A percentile compares a stretch with the other conserved stretches of the same genome.
phyloP scores from a whole-genome alignment of 106 monocot genomes.

The Iris macrosiphon region DNA sequence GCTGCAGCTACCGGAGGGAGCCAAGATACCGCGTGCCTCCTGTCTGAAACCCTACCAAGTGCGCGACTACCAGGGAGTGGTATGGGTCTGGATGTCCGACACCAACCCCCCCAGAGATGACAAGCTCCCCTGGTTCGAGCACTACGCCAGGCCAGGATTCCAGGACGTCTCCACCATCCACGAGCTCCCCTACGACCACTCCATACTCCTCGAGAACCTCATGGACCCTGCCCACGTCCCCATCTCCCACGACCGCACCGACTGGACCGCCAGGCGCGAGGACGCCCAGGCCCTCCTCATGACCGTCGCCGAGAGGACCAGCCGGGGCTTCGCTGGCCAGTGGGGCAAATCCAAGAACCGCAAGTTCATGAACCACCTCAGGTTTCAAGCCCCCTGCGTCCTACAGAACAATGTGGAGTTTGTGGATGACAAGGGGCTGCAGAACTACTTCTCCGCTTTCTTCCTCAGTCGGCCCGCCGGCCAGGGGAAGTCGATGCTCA shows the following conservation, averaged over 20 bases:
- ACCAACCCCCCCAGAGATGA: slow-evolving; percentile 29
- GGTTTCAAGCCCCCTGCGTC: slow-evolving; percentile 79
- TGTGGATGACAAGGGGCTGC: slow-evolving; percentile 52
- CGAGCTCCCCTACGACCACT: slow-evolving; percentile 97
- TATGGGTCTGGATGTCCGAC: slow-evolving; percentile 98
- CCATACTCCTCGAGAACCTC: slow-evolving; percentile 90
- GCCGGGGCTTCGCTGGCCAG: slow-evolving; percentile 69
- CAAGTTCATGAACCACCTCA: slow-evolving; percentile 30
- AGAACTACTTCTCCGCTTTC: slow-evolving; percentile 61
- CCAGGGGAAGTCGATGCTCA: slow-evolving; percentile 94
- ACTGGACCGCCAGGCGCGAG: slow-evolving; percentile 84
- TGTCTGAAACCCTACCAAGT: slow-evolving; percentile 58
- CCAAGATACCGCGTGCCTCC: slow-evolving; percentile 68
- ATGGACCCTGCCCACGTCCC: slow-evolving; percentile 99
- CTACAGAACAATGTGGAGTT: slow-evolving; percentile 70
- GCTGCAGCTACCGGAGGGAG: slow-evolving; percentile 74
- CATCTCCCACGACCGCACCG: slow-evolving; percentile 97
- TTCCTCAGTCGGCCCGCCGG: slow-evolving; percentile 89
- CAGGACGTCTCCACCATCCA: slow-evolving; percentile 71
- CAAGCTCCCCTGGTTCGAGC: slow-evolving; percentile 83
- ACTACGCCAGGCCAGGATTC: slow-evolving; percentile 70
- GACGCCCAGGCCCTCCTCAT: slow-evolving; percentile 79
- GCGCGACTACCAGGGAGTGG: slow-evolving; percentile 74
- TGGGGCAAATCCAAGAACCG: slow-evolving; percentile 42
- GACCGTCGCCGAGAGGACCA: slow-evolving; percentile 53